phyloP scores from a whole-genome alignment of 2,329 filamentous ascomycete genomes.

The Fusarium sp. region DNA sequence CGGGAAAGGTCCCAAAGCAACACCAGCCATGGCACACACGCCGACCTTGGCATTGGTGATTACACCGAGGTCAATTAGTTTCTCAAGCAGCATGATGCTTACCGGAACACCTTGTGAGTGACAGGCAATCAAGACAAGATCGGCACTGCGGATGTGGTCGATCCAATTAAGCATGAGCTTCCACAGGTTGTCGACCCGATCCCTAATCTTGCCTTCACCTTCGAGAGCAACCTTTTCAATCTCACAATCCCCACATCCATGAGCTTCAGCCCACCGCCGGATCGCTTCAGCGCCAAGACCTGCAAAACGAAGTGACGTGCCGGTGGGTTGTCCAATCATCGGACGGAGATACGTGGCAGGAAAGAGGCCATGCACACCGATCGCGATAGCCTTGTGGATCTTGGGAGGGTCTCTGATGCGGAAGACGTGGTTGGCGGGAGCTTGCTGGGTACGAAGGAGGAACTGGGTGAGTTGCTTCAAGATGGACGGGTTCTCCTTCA shows the following conservation, averaged over 20 bases:
- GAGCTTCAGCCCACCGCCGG: constrained; percentile 80
- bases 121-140: constrained; percentile 91
- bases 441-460: constrained; percentile 66
- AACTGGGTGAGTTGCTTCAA: constrained; percentile 73
- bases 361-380: constrained; percentile 95
- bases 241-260: constrained; percentile 79
- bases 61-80: constrained; percentile 90
- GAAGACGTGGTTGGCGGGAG: constrained; percentile 76
- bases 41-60: constrained; percentile 82
- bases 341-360: constrained; percentile 88
- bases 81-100: constrained; percentile 89
- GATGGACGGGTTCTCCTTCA: constrained; percentile 76
- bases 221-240: constrained; percentile 96
- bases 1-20: constrained; percentile 91
- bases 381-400: constrained; percentile 88
- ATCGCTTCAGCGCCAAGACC: constrained; percentile 88
- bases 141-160: constrained; percentile 86
- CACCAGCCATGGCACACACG: constrained; percentile 89
- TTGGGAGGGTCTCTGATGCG: constrained; percentile 75
- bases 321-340: constrained; percentile 93
- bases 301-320: constrained; percentile 93
- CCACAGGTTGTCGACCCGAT: constrained; percentile 93
- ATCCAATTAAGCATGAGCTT: constrained; percentile 95
- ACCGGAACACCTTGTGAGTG: constrained; percentile 98
- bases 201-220: constrained; percentile 90